Evolutionary conservation across 1,284 basidiomycete genomes (phyloP).

Genomic region (Leccinum idahoense): DNA sequence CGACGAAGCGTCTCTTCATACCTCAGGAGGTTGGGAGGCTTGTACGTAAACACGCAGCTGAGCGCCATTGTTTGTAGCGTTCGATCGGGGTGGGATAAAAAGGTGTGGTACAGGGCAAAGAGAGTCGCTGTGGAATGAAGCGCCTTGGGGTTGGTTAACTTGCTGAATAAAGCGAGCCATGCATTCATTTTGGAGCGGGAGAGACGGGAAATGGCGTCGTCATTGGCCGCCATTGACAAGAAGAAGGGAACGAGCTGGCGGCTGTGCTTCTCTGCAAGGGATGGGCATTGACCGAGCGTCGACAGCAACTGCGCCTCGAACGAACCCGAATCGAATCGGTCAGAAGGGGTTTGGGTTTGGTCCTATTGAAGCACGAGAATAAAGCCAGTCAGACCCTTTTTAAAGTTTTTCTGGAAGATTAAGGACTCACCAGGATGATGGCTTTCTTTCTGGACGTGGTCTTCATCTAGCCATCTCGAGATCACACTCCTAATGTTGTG

Average conservation of each 20-base stretch:
- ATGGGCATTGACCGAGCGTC: slow-evolving; percentile 60
- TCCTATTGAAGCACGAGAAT: slow-evolving; percentile 35
- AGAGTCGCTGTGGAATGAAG: slow-evolving; percentile 70
- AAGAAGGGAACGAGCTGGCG: slow-evolving; percentile 79
- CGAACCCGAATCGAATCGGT: slow-evolving; percentile 68
- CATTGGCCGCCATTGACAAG: slow-evolving; percentile 45
- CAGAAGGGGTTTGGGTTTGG: slow-evolving; percentile 42
- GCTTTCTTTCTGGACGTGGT: slow-evolving; percentile 17
- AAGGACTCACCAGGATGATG: slow-evolving; percentile 34
- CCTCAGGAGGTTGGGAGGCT: slow-evolving; percentile 60
- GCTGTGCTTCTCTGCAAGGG: slow-evolving; percentile 80
- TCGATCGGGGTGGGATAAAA: slow-evolving; percentile 86
- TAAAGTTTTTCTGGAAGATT: not conserved
- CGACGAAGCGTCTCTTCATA: slow-evolving; percentile 67
- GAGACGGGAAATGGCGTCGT: slow-evolving; percentile 35
- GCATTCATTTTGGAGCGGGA: slow-evolving; percentile 56
- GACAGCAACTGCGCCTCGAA: slow-evolving; percentile 81
- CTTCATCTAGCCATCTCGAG: slow-evolving; percentile 40
- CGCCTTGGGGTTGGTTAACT: slow-evolving; percentile 89
- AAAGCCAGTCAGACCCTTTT: not conserved
- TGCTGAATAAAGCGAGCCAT: slow-evolving; percentile 86
- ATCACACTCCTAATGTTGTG: slow-evolving; percentile 51
- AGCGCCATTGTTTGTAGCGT: slow-evolving; percentile 76
- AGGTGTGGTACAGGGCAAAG: slow-evolving; percentile 61
- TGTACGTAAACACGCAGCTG: slow-evolving; percentile 82